Evolutionary conservation across 106 monocot genomes (phyloP).

Genomic region (Amphibolis antarctica): DNA sequence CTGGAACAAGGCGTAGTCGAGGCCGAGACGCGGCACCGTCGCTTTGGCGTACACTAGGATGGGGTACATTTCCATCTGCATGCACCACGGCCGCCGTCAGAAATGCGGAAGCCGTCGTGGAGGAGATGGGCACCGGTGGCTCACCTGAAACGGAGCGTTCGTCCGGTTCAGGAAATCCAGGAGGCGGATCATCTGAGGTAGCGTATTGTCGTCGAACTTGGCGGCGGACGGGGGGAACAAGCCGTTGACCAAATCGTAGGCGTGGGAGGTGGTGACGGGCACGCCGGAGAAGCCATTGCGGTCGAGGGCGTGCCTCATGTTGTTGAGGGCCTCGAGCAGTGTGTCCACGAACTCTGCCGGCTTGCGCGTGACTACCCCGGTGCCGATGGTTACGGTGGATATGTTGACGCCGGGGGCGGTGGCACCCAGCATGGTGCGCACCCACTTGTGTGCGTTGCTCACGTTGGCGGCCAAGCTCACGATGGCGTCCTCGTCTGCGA

Average conservation of each 20-base stretch:
- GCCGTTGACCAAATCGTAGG: neutral
- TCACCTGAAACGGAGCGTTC: neutral
- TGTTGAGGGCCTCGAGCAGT: neutral
- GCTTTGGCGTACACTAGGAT: neutral
- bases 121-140: neutral
- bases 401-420: slow-evolving; percentile 1
- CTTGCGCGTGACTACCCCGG: neutral
- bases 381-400: slow-evolving; percentile 5
- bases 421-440: neutral
- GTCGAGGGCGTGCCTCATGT: neutral
- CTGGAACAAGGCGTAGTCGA: slow-evolving; percentile 4
- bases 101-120: neutral
- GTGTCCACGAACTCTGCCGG: neutral
- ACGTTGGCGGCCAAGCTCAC: neutral
- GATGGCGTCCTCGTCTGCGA: neutral
- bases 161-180: neutral
- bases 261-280: slow-evolving; percentile 5
- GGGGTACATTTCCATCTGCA: slow-evolving; percentile 8
- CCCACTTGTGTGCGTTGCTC: neutral
- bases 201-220: neutral
- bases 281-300: neutral
- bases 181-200: neutral
- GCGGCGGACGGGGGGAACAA: slow-evolving; percentile 6
- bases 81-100: neutral
- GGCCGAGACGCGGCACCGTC: neutral